Base-by-base conservation (phyloP, 345 rosid genomes). In the Camelina sativa region DNA sequence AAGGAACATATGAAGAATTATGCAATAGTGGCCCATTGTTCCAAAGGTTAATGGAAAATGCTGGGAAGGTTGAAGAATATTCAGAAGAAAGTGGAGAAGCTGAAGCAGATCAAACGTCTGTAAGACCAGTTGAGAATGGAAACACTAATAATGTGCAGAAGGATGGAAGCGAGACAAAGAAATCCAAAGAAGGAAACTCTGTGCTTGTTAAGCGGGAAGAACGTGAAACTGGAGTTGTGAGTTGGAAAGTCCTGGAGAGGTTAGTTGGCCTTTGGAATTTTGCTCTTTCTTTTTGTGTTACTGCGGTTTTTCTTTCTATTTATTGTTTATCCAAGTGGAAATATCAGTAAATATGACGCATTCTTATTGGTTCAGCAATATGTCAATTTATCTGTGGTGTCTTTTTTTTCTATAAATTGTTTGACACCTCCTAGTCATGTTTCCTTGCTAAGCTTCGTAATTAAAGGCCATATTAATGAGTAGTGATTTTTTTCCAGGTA, bases 11-110 rank as follows among this genome's bases (percentile, higher is more conserved):
- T 80, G 98, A 92, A 74, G 89, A 92, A 50, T 85, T 95, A 51
- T 92, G 91, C 19, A 79, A 71, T 52, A 88, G 69, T 77, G 99
- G 98, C 30, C 64, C 76, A 47, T 62, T 86, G 81, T 95, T 95
- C 83, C 92, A 89, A 72, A 92, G 84, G 84, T 87, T 92, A 34
- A 92, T 95, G 97, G 97, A 95, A 87, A 92, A 95, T 87, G 99
- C 99, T 5, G 99, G 99, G 23, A 95, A 95, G 85, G 89, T 95
- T 87, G 99, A 95, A 86, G 98, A 95, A 48, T 89, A 86, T 75
- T 87, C 59, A 19, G 99, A 89, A 75, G 99, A 88, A 78, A 82
- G 80, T 69, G 90, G 78, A 72, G 86, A 80, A 71, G 84, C 71
- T 53, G 85, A 88, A 67, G 71, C 70, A 25, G 96, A 89, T 74